Conservation (phyloP, 2,329 filamentous ascomycete species). For the Fusarium irregulare region DNA sequence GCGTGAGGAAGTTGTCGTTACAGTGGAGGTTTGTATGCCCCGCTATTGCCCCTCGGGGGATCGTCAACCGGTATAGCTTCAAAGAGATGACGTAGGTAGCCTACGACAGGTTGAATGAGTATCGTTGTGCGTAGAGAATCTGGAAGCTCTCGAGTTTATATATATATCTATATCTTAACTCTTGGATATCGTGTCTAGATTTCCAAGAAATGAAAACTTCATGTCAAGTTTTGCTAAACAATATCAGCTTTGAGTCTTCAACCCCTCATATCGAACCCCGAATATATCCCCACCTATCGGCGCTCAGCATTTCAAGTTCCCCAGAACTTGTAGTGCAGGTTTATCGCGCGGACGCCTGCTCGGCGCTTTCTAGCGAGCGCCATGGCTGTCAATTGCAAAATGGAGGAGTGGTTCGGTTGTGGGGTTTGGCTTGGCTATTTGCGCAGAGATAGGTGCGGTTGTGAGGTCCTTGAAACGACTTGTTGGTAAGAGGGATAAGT, state of each 20-base stretch:
- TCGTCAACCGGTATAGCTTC: constrained; percentile 20
- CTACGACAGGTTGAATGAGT: not conserved
- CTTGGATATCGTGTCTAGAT: no score
- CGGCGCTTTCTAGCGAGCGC: constrained; percentile 25
- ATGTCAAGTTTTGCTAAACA: not conserved
- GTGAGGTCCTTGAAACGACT: constrained; percentile 16
- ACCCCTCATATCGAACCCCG: constrained; percentile 34
- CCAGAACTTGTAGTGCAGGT: constrained; percentile 19
- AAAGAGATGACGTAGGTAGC: constrained; percentile 33
- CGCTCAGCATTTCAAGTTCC: constrained; percentile 29
- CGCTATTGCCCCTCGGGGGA: constrained; percentile 40
- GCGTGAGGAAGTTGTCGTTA: constrained; percentile 39
- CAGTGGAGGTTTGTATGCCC: constrained; percentile 40
- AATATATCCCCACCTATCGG: constrained; percentile 47
- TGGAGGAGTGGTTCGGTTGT: constrained; percentile 12
- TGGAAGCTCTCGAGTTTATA: no score
- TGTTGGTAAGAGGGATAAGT: not conserved
- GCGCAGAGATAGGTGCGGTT: constrained; percentile 27
- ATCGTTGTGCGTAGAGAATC: not conserved
- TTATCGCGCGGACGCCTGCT: constrained; percentile 23
- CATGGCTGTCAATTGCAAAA: constrained; percentile 10
- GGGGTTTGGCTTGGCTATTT: constrained; percentile 17
- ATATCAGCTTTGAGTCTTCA: not conserved
- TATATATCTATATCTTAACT: not conserved
- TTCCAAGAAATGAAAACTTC: not conserved